A percentile compares a stretch with the other conserved stretches of the same genome.
These are phyloP conservation scores for Fusarium circinatum DNA, from an alignment of 2,329 filamentous ascomycete species.

Conservation along the genomic window DNA sequence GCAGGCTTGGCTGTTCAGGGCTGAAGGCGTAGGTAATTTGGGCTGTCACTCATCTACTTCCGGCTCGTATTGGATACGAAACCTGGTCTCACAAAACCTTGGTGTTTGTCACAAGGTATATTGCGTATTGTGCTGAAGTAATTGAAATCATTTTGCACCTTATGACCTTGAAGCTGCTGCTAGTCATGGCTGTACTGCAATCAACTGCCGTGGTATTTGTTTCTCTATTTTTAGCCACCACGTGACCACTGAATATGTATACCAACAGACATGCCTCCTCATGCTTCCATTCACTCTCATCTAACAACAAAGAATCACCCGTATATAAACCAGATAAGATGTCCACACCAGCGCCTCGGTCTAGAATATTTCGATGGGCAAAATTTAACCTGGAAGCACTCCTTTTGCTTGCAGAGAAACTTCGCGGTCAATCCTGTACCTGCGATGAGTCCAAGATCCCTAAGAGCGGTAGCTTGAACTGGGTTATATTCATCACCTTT, in stretches of 20 bases:
- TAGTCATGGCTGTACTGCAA: too few species aligned
- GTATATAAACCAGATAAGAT: rapidly evolving
- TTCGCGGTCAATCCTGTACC: slow-evolving; percentile 29
- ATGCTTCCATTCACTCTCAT: too few species aligned
- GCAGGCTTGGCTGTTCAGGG: too few species aligned
- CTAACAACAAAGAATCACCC: rapidly evolving
- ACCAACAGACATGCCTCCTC: not conserved
- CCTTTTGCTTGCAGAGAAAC: slow-evolving; percentile 19
- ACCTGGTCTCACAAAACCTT: too few species aligned
- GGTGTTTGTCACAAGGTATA: rapidly evolving
- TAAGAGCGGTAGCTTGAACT: slow-evolving; percentile 33
- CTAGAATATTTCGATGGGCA: not conserved
- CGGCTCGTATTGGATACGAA: too few species aligned
- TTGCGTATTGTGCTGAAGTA: rapidly evolving
- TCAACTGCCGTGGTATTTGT: too few species aligned
- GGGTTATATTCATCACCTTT: slow-evolving; percentile 36
- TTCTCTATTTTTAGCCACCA: not conserved
- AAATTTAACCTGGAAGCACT: slow-evolving; percentile 32
- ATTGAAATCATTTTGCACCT: rapidly evolving
- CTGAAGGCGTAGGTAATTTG: too few species aligned
- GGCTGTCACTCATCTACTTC: too few species aligned
- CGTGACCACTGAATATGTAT: not conserved
- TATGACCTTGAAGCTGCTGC: rapidly evolving
- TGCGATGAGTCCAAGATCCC: slow-evolving; percentile 21
- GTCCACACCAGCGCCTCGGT: rapidly evolving